Evolutionary conservation across 495 filamentous ascomycete species (phyloP).

Genomic region (Neurospora sp.): DNA sequence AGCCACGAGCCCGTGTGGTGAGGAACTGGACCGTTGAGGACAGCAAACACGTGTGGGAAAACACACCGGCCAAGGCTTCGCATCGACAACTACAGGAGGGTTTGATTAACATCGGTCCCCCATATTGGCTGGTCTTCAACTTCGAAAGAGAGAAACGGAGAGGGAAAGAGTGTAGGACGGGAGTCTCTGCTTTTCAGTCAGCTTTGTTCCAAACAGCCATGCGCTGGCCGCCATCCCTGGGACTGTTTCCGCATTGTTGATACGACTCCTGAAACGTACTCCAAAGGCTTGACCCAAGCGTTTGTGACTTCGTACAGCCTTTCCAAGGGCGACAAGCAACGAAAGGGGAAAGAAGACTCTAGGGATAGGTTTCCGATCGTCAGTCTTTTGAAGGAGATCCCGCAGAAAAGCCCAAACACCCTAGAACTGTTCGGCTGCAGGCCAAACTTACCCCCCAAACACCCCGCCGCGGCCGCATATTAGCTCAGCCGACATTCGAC

Average conservation of each 20-base stretch:
- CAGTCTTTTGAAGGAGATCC: slow-evolving; percentile 14
- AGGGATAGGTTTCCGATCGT: slow-evolving; percentile 9
- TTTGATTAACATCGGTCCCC: background rate
- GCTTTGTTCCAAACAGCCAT: slow-evolving; percentile 11
- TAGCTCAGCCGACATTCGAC: slow-evolving; percentile 1
- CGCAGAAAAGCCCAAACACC: slow-evolving; percentile 11
- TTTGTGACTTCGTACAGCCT: slow-evolving; percentile 6
- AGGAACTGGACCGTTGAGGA: background rate
- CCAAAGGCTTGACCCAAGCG: slow-evolving; percentile 11
- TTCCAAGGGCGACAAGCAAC: background rate
- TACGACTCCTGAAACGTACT: slow-evolving; percentile 27
- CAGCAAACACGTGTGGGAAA: background rate
- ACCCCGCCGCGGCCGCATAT: background rate
- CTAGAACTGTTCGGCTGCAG: background rate
- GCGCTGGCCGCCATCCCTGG: slow-evolving; percentile 12
- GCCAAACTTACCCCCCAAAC: background rate
- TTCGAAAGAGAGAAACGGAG: background rate
- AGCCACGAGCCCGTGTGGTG: background rate
- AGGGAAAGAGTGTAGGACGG: background rate
- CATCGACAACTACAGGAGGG: background rate
- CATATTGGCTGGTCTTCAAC: background rate
- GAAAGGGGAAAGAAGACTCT: background rate
- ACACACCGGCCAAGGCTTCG: background rate
- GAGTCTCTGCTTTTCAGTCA: background rate
- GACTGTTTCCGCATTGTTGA: slow-evolving; percentile 25